Conservation (phyloP, 371 early-diverging fungal species). For the Haplosporangium sp. region DNA sequence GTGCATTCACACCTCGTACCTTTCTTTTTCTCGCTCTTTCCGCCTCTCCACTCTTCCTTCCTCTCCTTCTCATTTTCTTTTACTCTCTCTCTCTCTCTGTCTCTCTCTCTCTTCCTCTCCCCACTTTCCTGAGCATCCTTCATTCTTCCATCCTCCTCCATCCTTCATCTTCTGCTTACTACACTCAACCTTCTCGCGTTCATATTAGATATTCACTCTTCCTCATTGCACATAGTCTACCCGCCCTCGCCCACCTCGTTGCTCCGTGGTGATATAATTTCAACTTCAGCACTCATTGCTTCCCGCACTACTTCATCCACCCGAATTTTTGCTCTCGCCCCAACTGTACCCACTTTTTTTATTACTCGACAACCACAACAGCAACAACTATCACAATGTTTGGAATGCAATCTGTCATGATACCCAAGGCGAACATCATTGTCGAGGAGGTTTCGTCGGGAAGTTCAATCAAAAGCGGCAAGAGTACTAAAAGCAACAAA, state of each 20-base stretch:
- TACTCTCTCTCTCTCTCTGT: neutral
- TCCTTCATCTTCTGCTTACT: neutral
- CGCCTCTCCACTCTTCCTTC: neutral
- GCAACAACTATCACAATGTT: slow-evolving; percentile 26
- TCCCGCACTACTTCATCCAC: too few relatives aligned
- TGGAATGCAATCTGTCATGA: slow-evolving; percentile 35
- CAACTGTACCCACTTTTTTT: neutral
- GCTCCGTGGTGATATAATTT: too few relatives aligned
- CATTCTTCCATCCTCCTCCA: neutral
- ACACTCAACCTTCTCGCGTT: neutral
- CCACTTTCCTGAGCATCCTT: neutral
- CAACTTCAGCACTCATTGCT: too few relatives aligned
- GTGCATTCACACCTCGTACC: neutral
- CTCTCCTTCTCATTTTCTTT: neutral
- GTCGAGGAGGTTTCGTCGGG: slow-evolving; percentile 30
- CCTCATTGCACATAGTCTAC: neutral
- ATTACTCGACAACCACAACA: neutral
- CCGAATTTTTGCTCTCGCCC: neutral
- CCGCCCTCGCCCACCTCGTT: too few relatives aligned
- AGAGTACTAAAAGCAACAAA: slow-evolving; percentile 38
- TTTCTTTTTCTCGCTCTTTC: neutral
- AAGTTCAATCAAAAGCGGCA: slow-evolving; percentile 51
- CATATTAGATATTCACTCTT: neutral
- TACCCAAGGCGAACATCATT: slow-evolving; percentile 22
- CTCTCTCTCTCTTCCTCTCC: neutral